Conservation (phyloP, 345 rosid genomes). For the Populus tremula region DNA sequence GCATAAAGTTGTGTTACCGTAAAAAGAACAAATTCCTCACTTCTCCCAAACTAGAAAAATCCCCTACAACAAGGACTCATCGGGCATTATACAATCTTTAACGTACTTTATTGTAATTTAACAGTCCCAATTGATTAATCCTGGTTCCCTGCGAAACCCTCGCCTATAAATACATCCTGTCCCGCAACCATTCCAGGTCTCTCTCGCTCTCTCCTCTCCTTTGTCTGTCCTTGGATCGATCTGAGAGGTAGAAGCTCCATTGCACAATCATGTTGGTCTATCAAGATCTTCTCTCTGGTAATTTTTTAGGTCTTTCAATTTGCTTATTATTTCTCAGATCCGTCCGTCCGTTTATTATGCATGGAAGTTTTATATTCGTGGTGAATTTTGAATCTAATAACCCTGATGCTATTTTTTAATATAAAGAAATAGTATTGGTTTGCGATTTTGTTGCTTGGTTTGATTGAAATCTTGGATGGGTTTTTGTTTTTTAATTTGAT, state of each 20-base stretch:
- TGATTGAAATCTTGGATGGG: neutral
- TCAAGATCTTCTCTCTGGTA: constrained; percentile 76
- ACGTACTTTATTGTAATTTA: constrained; percentile 18
- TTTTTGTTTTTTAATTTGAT: neutral
- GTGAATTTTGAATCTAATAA: neutral
- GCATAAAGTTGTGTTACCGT: no score
- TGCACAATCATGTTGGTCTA: constrained; percentile 82
- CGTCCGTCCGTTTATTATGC: neutral
- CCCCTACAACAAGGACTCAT: neutral
- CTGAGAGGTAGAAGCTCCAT: constrained; percentile 31
- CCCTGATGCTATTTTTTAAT: neutral
- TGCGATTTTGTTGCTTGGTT: neutral
- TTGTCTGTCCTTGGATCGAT: constrained; percentile 28
- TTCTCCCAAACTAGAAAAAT: neutral
- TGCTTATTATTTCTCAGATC: constrained; percentile 10
- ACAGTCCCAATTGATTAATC: neutral
- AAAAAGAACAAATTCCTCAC: constrained; percentile 2
- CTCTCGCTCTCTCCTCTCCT: constrained; percentile 28
- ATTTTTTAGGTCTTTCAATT: neutral
- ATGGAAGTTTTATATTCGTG: neutral
- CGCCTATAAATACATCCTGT: constrained; percentile 23
- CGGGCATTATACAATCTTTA: neutral
- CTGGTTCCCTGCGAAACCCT: constrained; percentile 36
- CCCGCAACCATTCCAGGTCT: fast-evolving
- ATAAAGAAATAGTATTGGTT: no score